Conservation (phyloP, 495 filamentous ascomycete species). For the Neurospora tetraspora region DNA sequence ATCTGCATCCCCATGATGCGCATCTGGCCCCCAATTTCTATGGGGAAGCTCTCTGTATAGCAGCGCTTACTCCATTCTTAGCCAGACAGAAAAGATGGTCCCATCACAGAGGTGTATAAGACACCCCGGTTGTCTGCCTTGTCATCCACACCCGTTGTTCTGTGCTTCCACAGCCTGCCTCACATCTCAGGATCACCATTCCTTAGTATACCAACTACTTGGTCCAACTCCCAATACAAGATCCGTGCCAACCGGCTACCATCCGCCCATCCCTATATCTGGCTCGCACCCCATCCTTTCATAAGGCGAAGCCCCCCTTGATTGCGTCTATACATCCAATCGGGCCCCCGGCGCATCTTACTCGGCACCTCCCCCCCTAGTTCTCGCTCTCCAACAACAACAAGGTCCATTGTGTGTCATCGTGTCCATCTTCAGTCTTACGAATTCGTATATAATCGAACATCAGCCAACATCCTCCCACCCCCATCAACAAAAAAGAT, state of each 20-base stretch:
- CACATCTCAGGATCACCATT: slow-evolving; percentile 11
- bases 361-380: slow-evolving; percentile 11
- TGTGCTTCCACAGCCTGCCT: slow-evolving; percentile 15
- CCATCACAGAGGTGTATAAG: slow-evolving; percentile 21
- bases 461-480: slow-evolving; percentile 15
- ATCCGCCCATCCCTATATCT: slow-evolving; percentile 21
- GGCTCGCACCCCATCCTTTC: slow-evolving; percentile 11
- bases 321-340: slow-evolving; percentile 18
- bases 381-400: slow-evolving; percentile 12
- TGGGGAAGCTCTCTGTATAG: slow-evolving; percentile 9
- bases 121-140: slow-evolving; percentile 22
- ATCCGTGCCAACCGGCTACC: slow-evolving; percentile 6
- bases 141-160: slow-evolving; percentile 12
- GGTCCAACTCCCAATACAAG: slow-evolving; percentile 9
- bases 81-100: slow-evolving; percentile 23
- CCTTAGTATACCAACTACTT: slow-evolving; percentile 5
- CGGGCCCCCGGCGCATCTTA: slow-evolving; percentile 15
- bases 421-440: slow-evolving; percentile 3
- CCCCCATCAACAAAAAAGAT: slow-evolving; percentile 3
- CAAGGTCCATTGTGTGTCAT: slow-evolving; percentile 6
- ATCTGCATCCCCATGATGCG: slow-evolving; percentile 14
- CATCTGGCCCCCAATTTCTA: slow-evolving; percentile 22
- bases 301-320: slow-evolving; percentile 4
- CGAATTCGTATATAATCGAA: slow-evolving; percentile 14
- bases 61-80: slow-evolving; percentile 21